A percentile compares a stretch with the other conserved stretches of the same genome.
phyloP scores from a whole-genome alignment of 2,329 filamentous ascomycete species.

The Endothia cerciana region DNA sequence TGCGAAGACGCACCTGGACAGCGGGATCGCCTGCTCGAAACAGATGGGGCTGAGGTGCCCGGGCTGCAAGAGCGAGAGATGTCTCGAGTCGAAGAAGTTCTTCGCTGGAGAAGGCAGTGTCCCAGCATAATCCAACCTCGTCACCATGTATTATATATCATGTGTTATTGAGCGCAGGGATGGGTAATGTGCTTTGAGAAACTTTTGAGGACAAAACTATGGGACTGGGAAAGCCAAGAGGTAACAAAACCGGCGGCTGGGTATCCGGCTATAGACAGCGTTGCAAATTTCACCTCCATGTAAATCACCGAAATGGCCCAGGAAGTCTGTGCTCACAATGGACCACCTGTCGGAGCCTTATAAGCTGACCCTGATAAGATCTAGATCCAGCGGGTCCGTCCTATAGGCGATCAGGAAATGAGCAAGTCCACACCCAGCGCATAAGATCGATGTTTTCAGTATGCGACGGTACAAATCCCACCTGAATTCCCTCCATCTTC shows the following conservation, averaged over 20 bases:
- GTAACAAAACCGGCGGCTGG: background rate
- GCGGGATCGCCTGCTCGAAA: constrained; percentile 68
- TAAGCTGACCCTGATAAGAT: background rate
- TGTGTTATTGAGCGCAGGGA: background rate
- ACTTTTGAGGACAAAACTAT: background rate
- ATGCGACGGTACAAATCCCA: background rate
- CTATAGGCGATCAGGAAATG: background rate
- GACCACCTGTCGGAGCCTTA: no score
- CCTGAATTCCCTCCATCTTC: no score
- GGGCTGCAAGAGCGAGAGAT: constrained; percentile 88
- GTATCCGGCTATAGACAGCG: constrained; percentile 2
- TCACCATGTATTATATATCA: background rate
- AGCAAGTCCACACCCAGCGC: background rate
- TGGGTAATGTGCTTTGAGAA: background rate
- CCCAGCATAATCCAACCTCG: constrained; percentile 6
- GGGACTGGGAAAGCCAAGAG: background rate
- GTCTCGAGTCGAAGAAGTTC: constrained; percentile 75
- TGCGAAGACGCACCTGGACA: constrained; percentile 77
- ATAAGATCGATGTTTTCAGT: constrained; percentile 11
- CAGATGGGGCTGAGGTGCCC: constrained; percentile 94
- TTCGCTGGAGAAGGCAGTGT: constrained; percentile 47
- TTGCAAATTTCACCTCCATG: constrained; percentile 1
- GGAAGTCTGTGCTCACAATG: background rate
- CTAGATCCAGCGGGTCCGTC: constrained; percentile 10
- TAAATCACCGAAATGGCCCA: background rate